A percentile compares a stretch with the other conserved stretches of the same genome.
Evolutionary conservation across 768 basidiomycete species (phyloP).

Genomic region (Phlegmacium glaucopus): DNA sequence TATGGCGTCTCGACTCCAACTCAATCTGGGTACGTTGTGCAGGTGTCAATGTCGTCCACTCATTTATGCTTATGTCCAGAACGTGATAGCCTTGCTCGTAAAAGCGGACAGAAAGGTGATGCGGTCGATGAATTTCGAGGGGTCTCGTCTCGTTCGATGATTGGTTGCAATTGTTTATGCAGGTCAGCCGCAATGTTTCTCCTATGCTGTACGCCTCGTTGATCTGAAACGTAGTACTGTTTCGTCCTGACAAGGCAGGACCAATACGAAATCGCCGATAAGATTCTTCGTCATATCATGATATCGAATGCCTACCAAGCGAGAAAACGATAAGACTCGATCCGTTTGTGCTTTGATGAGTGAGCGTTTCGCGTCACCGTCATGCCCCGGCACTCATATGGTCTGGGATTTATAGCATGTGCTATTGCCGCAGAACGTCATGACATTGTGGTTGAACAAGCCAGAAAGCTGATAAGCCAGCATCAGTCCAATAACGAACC

Average conservation of each 20-base stretch:
- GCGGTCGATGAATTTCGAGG: slow-evolving; percentile 75
- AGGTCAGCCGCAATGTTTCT: slow-evolving; percentile 44
- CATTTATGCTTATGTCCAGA: slow-evolving; percentile 34
- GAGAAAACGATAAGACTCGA: slow-evolving; percentile 58
- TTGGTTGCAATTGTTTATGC: slow-evolving; percentile 84
- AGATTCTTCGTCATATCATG: slow-evolving; percentile 72
- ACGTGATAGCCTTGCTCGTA: slow-evolving; percentile 52
- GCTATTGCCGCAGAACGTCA: slow-evolving; percentile 58
- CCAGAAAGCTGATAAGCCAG: slow-evolving; percentile 66
- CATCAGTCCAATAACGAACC: slow-evolving; percentile 91
- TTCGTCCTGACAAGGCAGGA: slow-evolving; percentile 64
- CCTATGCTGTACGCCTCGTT: no score
- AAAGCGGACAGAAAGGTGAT: slow-evolving; percentile 31
- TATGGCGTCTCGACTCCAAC: slow-evolving; percentile 74
- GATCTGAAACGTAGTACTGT: slow-evolving; percentile 50
- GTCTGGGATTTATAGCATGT: slow-evolving; percentile 63
- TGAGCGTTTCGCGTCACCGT: slow-evolving; percentile 31
- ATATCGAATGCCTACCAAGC: slow-evolving; percentile 71
- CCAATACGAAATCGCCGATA: slow-evolving; percentile 65
- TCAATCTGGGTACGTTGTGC: slow-evolving; percentile 57
- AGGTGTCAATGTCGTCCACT: not conserved
- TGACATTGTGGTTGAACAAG: slow-evolving; percentile 64
- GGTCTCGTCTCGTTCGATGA: slow-evolving; percentile 74
- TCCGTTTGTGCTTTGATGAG: slow-evolving; percentile 78
- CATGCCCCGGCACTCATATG: not conserved